Evolutionary conservation across 768 basidiomycete genomes (phyloP).

Genomic region (Trametes cubensis): DNA sequence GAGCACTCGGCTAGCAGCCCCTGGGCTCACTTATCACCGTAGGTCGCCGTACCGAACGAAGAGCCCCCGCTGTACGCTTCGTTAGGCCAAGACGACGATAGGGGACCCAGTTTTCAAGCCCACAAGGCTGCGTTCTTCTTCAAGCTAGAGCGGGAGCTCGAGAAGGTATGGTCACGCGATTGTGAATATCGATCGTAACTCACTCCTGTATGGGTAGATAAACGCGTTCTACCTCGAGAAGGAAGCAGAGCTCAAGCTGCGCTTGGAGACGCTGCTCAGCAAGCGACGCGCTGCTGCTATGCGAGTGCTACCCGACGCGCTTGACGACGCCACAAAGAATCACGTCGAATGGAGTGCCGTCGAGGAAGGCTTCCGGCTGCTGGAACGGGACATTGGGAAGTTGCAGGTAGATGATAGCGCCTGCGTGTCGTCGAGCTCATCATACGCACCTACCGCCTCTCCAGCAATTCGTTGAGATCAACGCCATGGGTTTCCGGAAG

Average conservation of each 20-base stretch:
- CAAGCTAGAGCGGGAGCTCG: constrained; percentile 94
- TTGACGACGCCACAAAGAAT: constrained; percentile 58
- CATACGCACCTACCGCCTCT: constrained; percentile 22
- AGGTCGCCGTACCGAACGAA: constrained; percentile 32
- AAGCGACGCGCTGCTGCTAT: constrained; percentile 86
- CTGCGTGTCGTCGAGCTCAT: constrained; percentile 16
- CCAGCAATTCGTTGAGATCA: constrained; percentile 96
- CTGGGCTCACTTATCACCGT: constrained; percentile 32
- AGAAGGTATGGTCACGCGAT: constrained; percentile 60
- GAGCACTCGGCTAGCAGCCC: constrained; percentile 40
- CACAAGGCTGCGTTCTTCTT: constrained; percentile 99
- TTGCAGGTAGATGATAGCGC: constrained; percentile 66
- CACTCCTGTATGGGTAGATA: constrained; percentile 58
- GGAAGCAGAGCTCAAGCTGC: constrained; percentile 89
- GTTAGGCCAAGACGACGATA: constrained; percentile 66
- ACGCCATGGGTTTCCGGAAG: constrained; percentile 95
- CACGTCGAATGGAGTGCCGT: constrained; percentile 95
- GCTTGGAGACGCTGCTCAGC: constrained; percentile 90
- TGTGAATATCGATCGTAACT: constrained; percentile 8
- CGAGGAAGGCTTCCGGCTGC: constrained; percentile 92
- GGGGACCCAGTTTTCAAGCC: constrained; percentile 86
- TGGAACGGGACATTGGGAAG: constrained; percentile 94
- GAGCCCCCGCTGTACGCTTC: constrained; percentile 65
- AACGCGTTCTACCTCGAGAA: constrained; percentile 98
- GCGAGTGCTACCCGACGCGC: constrained; percentile 68